Evolutionary conservation across 1,139 yeast species (phyloP), one percentile per base, ranked within the genome.

Genomic region (Lodderomyces elongisporus): DNA sequence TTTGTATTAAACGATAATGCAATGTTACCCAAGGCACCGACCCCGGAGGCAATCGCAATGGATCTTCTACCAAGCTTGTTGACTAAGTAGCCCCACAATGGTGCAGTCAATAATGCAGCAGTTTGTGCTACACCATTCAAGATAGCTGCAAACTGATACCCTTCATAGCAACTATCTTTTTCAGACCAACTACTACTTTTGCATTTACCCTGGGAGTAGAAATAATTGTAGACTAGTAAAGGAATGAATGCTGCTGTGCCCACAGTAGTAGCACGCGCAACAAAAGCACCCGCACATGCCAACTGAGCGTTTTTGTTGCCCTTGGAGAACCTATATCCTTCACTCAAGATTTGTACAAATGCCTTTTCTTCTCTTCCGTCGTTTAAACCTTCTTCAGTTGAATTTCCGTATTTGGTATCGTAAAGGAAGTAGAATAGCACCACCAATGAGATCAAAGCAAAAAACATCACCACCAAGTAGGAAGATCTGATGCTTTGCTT

Each of bases 41-140:
- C 46, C 23, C 62, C 37, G 2, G 70, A 52, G 6, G 74, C 60
- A 1, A 47, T 17, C 3, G 50, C 32, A 20, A 62, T 42, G 9
- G 60, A 42, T 10, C 33, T 34, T 46, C 46, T 66, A 44, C 81
- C 80, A 33, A 62, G 45, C 26, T 50, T 54, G 8, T 41, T 36
- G 9, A 23, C 32, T 8, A 75, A 47, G 34, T 62, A 49, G 1
- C 88, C 89, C 71, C 80, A 76, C 2, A 77, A 22, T 3, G 88
- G 88, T 0, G 88, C 80, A 25, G 74, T 62, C 0, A 76, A 21
- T 21, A 82, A 57, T 0, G 82, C 73, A 14, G 71, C 65, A 0
- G 79, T 64, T 43, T 80, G 82, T 1, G 78, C 69, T 12, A 80
- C 72, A 3, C 91, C 91, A 0, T 84, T 74, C 17, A 81, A 55